Conservation (phyloP, 352 stramenopile species). For the Phytophthora idaei region DNA sequence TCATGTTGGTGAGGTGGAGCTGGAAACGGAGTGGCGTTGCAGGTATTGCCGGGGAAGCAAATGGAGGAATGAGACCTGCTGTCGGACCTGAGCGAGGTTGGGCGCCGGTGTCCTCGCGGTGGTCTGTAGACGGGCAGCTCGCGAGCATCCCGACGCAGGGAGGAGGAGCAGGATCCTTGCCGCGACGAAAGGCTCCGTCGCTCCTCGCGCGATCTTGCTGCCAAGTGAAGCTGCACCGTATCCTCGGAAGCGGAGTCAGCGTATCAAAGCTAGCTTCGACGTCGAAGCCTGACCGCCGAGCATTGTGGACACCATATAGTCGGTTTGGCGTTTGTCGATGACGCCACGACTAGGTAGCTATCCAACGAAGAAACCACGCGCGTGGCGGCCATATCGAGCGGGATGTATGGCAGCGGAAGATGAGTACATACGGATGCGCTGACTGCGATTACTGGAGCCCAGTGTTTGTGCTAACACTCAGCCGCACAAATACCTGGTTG, state of each 20-base stretch:
- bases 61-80: conserved; percentile 38
- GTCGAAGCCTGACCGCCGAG: conserved; percentile 25
- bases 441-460: conserved; percentile 6
- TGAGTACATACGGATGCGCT: conserved; percentile 14
- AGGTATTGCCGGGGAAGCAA: conserved; percentile 39
- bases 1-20: conserved; percentile 20
- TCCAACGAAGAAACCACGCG: conserved; percentile 14
- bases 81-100: conserved; percentile 16
- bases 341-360: conserved; percentile 13
- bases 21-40: conserved; percentile 6
- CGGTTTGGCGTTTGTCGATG: conserved; percentile 29
- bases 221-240: conserved; percentile 33
- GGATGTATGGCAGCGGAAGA: conserved; percentile 31
- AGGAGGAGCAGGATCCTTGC: conserved; percentile 32
- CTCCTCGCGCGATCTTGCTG: conserved; percentile 30
- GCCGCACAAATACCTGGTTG: conserved; percentile 19
- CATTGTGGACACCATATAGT: conserved; percentile 42
- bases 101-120: conserved; percentile 1
- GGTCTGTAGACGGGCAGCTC: conserved; percentile 34
- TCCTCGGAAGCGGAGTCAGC: conserved; percentile 13
- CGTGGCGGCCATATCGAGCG: conserved; percentile 13
- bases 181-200: conserved; percentile 28
- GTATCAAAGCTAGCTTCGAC: conserved; percentile 20
- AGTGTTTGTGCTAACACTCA: conserved; percentile 8
- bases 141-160: conserved; percentile 16